These are phyloP conservation scores for Diversispora eburnea DNA, from an alignment of 192 early-diverging fungal species.

Conservation along the genomic window DNA sequence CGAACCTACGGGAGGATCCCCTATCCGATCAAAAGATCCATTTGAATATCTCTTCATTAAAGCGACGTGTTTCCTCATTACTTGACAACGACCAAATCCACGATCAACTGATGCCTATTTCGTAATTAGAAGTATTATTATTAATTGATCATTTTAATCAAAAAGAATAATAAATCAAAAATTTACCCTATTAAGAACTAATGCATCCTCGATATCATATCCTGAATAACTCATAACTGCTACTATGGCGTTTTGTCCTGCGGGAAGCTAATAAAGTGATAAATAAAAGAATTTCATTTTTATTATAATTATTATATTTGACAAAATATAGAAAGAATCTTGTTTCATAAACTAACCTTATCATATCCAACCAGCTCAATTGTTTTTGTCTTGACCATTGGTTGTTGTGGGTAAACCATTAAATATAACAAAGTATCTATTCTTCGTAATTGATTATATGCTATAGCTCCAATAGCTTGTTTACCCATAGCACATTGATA, in stretches of 20 bases:
- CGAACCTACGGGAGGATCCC: constrained; percentile 51
- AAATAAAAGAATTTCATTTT: too few relatives aligned
- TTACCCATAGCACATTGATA: constrained; percentile 99
- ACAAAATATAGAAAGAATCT: constrained; percentile 2
- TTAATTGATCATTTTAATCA: constrained; percentile 16
- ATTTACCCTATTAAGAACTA: neutral
- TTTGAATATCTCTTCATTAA: constrained; percentile 89
- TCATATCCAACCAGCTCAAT: constrained; percentile 98
- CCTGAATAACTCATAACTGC: constrained; percentile 97
- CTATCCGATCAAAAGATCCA: constrained; percentile 66
- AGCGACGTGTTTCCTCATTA: constrained; percentile 83
- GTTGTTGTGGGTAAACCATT: constrained; percentile 95
- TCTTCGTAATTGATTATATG: constrained; percentile 90
- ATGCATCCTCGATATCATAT: constrained; percentile 98
- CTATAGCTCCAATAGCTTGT: constrained; percentile 97
- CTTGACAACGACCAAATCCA: constrained; percentile 93
- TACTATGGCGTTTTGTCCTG: constrained; percentile 87
- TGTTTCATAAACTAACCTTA: constrained; percentile 55
- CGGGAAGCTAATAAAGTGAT: constrained; percentile 48
- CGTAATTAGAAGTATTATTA: neutral
- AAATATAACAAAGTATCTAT: constrained; percentile 95
- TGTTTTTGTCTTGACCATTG: constrained; percentile 96
- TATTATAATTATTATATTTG: neutral
- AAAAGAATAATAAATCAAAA: neutral
- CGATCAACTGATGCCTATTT: constrained; percentile 77